Conservation (phyloP, 1,284 basidiomycete species). For the Cronartium quercuum region DNA sequence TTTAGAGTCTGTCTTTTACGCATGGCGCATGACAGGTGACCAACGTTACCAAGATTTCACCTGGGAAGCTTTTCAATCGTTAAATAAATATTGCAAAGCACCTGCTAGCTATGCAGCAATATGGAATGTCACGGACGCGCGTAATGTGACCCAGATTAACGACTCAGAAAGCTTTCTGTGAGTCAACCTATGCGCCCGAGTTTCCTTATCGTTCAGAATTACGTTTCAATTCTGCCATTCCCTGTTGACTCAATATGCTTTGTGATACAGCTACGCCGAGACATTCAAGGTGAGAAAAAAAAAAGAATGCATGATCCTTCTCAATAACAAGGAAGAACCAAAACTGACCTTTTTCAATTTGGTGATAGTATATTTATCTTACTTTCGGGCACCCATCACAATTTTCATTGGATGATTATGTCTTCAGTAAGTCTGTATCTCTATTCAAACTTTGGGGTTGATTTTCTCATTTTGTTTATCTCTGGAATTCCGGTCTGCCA, state of each 20-base stretch:
- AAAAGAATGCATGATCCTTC: neutral
- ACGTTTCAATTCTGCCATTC: neutral
- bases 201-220: neutral
- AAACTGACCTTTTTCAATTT: neutral
- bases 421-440: constrained; percentile 20
- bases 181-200: neutral
- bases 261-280: constrained; percentile 20
- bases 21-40: constrained; percentile 31
- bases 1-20: constrained; percentile 38
- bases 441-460: neutral
- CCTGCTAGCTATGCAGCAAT: constrained; percentile 14
- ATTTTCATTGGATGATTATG: constrained; percentile 27
- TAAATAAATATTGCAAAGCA: constrained; percentile 32
- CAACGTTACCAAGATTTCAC: constrained; percentile 23
- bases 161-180: constrained; percentile 34
- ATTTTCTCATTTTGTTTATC: neutral
- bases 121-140: constrained; percentile 10
- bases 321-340: neutral
- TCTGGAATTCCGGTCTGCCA: neutral
- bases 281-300: constrained; percentile 23
- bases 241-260: neutral
- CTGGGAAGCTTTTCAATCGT: constrained; percentile 15
- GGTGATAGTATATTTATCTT: constrained; percentile 20
- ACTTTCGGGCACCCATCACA: constrained; percentile 16
- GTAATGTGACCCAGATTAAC: neutral